A percentile compares a stretch with the other conserved stretches of the same genome.
These are phyloP conservation scores for Acacia pycnantha DNA, from an alignment of 331 rosid species.

Conservation along the genomic window DNA sequence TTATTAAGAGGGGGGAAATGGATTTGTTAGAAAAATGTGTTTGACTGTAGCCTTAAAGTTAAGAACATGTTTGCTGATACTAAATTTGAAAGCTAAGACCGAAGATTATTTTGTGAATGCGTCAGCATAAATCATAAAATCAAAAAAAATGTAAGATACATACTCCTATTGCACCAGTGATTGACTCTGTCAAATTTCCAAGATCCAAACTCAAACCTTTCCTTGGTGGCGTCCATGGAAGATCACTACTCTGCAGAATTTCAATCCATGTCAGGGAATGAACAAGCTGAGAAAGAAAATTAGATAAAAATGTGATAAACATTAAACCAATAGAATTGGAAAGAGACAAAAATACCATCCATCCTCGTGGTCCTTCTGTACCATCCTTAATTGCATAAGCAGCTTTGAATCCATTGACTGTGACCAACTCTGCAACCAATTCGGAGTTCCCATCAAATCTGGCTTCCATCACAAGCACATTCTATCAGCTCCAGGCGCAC, in stretches of 20 bases:
- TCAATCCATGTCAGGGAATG: constrained; percentile 15
- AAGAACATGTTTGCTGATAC: background rate
- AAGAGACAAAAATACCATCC: constrained; percentile 63
- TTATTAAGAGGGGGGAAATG: background rate
- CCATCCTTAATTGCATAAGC: constrained; percentile 96
- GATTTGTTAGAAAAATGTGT: background rate
- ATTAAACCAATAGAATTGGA: background rate
- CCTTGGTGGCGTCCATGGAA: constrained; percentile 77
- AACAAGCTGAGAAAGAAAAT: background rate
- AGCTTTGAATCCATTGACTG: constrained; percentile 87
- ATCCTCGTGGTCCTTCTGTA: constrained; percentile 95
- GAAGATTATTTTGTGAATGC: background rate
- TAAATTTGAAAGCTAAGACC: background rate
- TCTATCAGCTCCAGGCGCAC: constrained; percentile 50
- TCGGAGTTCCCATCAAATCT: constrained; percentile 97
- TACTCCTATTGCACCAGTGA: constrained; percentile 68
- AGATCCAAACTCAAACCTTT: constrained; percentile 58
- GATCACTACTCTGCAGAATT: constrained; percentile 78
- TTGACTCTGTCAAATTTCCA: constrained; percentile 60
- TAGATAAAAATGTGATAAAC: background rate
- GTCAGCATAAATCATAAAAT: background rate
- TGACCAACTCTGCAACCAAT: constrained; percentile 90
- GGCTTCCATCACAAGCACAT: constrained; percentile 80
- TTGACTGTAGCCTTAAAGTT: background rate
- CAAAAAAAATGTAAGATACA: constrained; percentile 40